Evolutionary conservation across 1,139 yeast species (phyloP).

Genomic region (Pichia sp.): DNA sequence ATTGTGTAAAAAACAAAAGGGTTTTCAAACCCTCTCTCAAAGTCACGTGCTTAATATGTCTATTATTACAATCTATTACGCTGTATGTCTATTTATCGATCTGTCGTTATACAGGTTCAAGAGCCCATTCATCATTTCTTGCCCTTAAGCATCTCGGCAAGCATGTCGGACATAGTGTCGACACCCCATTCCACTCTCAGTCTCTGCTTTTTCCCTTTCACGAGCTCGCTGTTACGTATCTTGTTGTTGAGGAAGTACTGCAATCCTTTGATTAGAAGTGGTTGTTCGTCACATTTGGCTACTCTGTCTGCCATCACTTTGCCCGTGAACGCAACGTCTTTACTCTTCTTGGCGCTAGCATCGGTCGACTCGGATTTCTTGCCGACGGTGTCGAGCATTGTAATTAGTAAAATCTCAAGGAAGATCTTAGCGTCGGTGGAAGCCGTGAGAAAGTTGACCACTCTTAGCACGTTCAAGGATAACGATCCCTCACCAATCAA

Average conservation of each 20-base stretch:
- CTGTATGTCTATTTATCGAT: background rate
- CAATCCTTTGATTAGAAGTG: constrained; percentile 62
- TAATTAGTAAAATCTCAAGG: constrained; percentile 66
- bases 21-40: constrained; percentile 3
- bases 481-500: constrained; percentile 69
- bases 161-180: constrained; percentile 48
- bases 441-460: constrained; percentile 72
- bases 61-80: no score
- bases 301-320: constrained; percentile 51
- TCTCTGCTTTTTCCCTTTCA: constrained; percentile 56
- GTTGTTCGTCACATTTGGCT: constrained; percentile 59
- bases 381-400: constrained; percentile 63
- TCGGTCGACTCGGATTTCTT: constrained; percentile 60
- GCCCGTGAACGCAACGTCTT: constrained; percentile 48
- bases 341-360: constrained; percentile 38
- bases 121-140: constrained; percentile 1
- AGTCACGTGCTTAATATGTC: background rate
- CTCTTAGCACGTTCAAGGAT: constrained; percentile 67
- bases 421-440: constrained; percentile 62
- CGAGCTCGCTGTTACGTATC: constrained; percentile 47
- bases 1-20: background rate
- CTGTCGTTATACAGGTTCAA: background rate
- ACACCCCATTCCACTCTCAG: constrained; percentile 71
- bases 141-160: constrained; percentile 39
- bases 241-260: constrained; percentile 61